Percentiles rank a stretch among this genome's conserved stretches.
Evolutionary conservation across 2,329 filamentous ascomycete genomes (phyloP).

Genomic region (Kalmusia sp.): DNA sequence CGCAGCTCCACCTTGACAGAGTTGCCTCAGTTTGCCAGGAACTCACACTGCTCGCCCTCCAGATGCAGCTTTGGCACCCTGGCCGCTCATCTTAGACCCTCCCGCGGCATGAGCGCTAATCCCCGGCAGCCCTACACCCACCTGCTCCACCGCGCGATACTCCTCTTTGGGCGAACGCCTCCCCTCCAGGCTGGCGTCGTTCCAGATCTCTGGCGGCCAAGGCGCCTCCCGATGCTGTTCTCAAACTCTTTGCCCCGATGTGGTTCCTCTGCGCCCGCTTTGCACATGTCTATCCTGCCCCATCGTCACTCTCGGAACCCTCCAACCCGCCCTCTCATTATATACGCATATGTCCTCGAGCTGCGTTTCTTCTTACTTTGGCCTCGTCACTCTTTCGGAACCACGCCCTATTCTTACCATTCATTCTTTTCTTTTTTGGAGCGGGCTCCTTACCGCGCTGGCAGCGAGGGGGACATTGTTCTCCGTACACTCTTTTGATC

Average conservation of each 20-base stretch:
- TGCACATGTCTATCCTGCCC: conserved; percentile 39
- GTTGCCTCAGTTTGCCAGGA: conserved; percentile 40
- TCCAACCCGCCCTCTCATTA: conserved; percentile 42
- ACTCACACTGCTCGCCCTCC: conserved; percentile 32
- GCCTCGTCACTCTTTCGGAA: conserved; percentile 49
- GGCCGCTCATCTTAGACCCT: conserved; percentile 15
- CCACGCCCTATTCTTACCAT: conserved; percentile 30
- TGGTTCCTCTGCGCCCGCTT: conserved; percentile 47
- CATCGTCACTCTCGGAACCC: conserved; percentile 39
- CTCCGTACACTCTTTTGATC: conserved; percentile 48
- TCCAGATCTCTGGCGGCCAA: conserved; percentile 52
- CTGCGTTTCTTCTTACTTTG: conserved; percentile 43
- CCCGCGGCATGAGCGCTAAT: conserved; percentile 18
- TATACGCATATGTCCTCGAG: conserved; percentile 42
- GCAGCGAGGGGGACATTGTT: conserved; percentile 45
- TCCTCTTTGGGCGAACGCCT: conserved; percentile 49
- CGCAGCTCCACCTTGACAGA: conserved; percentile 19
- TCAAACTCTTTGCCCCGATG: conserved; percentile 44
- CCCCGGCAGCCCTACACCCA: conserved; percentile 43
- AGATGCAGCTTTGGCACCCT: conserved; percentile 24
- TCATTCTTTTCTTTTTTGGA: conserved; percentile 43
- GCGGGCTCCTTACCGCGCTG: conserved; percentile 50
- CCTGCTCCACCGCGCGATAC: conserved; percentile 35
- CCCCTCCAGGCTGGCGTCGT: conserved; percentile 43
- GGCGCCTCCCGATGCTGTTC: conserved; percentile 47